Base-by-base conservation (phyloP, 2,329 filamentous ascomycete genomes). In the Xylaria sp. region DNA sequence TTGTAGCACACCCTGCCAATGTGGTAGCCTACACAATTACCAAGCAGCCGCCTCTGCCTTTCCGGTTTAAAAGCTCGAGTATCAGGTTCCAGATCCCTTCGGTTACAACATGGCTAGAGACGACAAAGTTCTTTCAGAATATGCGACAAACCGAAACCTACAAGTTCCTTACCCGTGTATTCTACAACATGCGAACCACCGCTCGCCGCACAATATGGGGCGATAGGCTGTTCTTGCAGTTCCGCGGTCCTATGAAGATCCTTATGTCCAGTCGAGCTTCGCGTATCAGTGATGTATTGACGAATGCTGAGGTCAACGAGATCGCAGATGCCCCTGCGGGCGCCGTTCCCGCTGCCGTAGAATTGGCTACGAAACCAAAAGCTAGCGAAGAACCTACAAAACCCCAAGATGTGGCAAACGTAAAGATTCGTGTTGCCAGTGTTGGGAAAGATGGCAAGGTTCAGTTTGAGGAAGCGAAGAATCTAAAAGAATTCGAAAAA, bases 1-100 rank as follows among this genome's bases (percentile, higher is more conserved):
- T 97, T 73, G 89, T 97, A 61, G 93, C 92, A 2, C 94, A 98
- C 78, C 95, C 96, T 4, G 92, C 92, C 72, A 94, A 97, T 77
- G 90, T 99, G 3, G 89, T 98, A 15, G 96, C 96, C 25, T 99
- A 99, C 81, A 90, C 91, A 3, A 86, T 96, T 55, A 90, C 88
- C 58, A 87, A 89, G 63, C 87, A 89, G 61, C 87, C 89, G 7
- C 96, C 96, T 6, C 84, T 89, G 44, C 93, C 95, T 4, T 97
- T 97, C 83, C 89, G 95, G 47, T 92, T 99, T 79, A 93, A 92
- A 79, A 86, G 84, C 78, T 92, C 92, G 1, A 91, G 89, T 44
- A 85, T 97, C 61, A 87, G 88, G 61, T 86, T 98, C 67, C 93
- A 97, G 77, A 83, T 97, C 0, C 96, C 96, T 0, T 88, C 87